phyloP scores from a whole-genome alignment of 192 early-diverging fungal species.

The Dispira simplex region DNA sequence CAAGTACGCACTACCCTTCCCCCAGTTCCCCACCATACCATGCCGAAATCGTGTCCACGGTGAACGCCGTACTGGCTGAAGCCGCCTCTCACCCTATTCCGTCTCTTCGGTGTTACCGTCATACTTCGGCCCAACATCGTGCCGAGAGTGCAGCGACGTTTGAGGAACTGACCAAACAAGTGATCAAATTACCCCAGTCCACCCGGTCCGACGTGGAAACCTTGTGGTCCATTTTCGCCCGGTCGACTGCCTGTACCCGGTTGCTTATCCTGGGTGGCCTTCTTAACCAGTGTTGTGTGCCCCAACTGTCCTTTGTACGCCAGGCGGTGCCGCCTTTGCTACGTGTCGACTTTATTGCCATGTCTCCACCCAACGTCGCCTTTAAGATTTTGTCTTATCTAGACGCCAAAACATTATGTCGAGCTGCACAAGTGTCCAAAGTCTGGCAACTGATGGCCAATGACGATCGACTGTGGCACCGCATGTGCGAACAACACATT shows the following conservation, averaged over 20 bases:
- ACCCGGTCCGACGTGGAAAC: constrained; percentile 47
- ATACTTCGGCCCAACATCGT: constrained; percentile 27
- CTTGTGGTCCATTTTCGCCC: constrained; percentile 55
- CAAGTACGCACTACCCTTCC: neutral
- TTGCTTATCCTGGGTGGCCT: constrained; percentile 56
- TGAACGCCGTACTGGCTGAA: neutral
- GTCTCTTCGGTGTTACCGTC: constrained; percentile 24
- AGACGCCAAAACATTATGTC: constrained; percentile 82
- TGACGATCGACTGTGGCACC: constrained; percentile 88
- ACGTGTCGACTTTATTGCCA: constrained; percentile 69
- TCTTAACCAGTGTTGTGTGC: constrained; percentile 66
- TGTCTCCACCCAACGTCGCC: constrained; percentile 62
- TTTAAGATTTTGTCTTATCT: constrained; percentile 78
- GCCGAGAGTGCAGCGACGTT: constrained; percentile 21
- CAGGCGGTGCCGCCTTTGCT: constrained; percentile 50
- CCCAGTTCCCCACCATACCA: neutral
- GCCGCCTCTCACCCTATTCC: neutral
- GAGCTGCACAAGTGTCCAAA: constrained; percentile 73
- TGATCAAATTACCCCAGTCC: constrained; percentile 33
- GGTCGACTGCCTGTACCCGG: constrained; percentile 45
- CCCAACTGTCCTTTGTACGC: constrained; percentile 74
- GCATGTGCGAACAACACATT: constrained; percentile 97
- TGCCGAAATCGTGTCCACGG: neutral
- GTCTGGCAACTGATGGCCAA: constrained; percentile 74
- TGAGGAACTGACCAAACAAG: constrained; percentile 31